Evolutionary conservation across 148 eudicot species (phyloP).

Genomic region (Pouteria glomerata): DNA sequence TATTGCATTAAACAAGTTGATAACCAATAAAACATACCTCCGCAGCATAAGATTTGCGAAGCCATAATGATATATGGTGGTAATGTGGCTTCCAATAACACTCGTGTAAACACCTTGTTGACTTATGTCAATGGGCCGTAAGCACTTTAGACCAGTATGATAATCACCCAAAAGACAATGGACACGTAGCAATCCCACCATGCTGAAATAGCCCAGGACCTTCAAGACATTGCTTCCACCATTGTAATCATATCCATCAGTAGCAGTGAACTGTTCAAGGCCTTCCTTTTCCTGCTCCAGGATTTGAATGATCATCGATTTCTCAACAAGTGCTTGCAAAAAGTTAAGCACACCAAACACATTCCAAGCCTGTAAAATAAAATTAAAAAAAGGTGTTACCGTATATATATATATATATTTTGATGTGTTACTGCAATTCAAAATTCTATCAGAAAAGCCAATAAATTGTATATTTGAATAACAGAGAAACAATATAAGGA

Average conservation of each 20-base stretch:
- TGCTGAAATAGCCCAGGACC: constrained; percentile 96
- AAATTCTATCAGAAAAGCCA: neutral
- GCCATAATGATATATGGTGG: constrained; percentile 94
- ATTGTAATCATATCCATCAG: constrained; percentile 90
- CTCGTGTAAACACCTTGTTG: constrained; percentile 94
- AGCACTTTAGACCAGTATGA: constrained; percentile 92
- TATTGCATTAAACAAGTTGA: too few species aligned
- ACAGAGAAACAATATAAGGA: neutral
- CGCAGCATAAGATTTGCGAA: constrained; percentile 96
- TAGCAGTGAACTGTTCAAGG: constrained; percentile 82
- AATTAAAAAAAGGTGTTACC: neutral
- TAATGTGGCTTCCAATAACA: constrained; percentile 94
- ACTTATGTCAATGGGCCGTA: constrained; percentile 83
- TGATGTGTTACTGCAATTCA: neutral
- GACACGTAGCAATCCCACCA: constrained; percentile 91
- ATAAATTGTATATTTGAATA: neutral
- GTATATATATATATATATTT: too few species aligned
- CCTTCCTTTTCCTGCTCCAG: constrained; percentile 92
- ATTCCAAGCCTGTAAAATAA: constrained; percentile 82
- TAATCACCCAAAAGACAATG: constrained; percentile 95
- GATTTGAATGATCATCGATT: constrained; percentile 71
- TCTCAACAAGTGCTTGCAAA: constrained; percentile 96
- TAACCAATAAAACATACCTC: constrained; percentile 70
- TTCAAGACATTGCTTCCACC: constrained; percentile 97
- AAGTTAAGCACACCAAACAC: constrained; percentile 95